phyloP scores from a whole-genome alignment of 495 filamentous ascomycete genomes.

The Sphaerosporella brunnea region DNA sequence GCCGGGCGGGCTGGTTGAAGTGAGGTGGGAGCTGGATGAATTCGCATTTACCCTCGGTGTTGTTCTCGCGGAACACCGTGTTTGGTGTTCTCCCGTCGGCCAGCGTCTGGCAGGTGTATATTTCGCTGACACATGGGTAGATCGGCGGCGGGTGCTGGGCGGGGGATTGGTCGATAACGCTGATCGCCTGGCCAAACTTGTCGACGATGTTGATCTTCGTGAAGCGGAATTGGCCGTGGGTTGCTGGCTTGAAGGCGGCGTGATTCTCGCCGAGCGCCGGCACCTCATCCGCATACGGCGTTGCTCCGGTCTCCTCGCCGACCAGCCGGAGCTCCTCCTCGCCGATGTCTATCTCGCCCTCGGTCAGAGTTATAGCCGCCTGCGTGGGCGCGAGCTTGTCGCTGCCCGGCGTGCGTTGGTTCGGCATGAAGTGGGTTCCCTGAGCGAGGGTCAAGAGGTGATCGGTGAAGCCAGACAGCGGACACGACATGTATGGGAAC shows the following conservation, averaged over 20 bases:
- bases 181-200: slow-evolving; percentile 33
- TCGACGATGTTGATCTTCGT: slow-evolving; percentile 35
- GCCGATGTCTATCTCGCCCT: no score
- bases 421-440: no score
- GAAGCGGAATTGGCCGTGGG: slow-evolving; percentile 34
- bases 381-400: no score
- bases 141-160: background rate
- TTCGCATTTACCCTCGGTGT: slow-evolving; percentile 10
- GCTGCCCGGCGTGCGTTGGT: no score
- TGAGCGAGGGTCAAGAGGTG: no score
- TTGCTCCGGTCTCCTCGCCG: background rate
- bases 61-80: slow-evolving; percentile 12
- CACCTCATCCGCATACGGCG: background rate
- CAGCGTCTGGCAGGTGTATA: background rate
- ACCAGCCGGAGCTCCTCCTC: no score
- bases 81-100: no score
- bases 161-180: background rate
- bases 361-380: no score
- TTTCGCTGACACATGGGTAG: background rate
- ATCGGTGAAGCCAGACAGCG: no score
- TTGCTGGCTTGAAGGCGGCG: slow-evolving; percentile 30
- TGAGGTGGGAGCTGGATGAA: slow-evolving; percentile 32
- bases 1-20: slow-evolving; percentile 35
- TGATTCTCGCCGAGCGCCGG: background rate
- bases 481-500: no score